Evolutionary conservation across 768 basidiomycete genomes (phyloP), one percentile per base, ranked within the genome.

Genomic region (Megacollybia marginata): DNA sequence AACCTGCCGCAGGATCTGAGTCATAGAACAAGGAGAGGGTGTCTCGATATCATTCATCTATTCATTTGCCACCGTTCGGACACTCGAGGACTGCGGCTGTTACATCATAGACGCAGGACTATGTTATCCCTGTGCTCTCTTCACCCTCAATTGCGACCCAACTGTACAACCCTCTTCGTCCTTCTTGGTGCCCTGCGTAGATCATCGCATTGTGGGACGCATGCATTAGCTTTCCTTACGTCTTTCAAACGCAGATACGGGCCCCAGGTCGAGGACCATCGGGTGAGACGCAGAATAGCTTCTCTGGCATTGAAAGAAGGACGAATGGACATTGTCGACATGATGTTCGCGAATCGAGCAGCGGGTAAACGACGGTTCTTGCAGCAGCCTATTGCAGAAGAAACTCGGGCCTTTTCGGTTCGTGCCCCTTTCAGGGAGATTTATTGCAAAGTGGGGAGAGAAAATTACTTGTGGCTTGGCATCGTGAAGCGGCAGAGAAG

Each of bases 271-370:
- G 76, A 76, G 55, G 79, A 85, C 64, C 68, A 72, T 47, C 66
- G 70, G 18, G 84, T 88, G 18, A 73, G 76, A 57, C 75, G 80
- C 50, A 77, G 82, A 38, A 62, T 88, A 47, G 73, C 74, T 5
- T 65, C 62, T 38, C 67, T 85, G 44, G 85, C 84, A 31, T 57
- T 83, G 48, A 85, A 82, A 61, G 79, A 88, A 66, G 78, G 82
- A 13, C 74, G 82, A 42, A 62, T 69, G 53, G 79, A 80, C 57
- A 74, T 85, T 50, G 66, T 68, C 15, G 48, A 65, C 51, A 59
- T 58, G 52, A 59, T 70, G 50, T 49, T 65, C 32, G 42, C 43
- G 18, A 18, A 40, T 18, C 38, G 38, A 5, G 23, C 23, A 6
- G 23, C 23, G 23, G 23, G 4, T 28, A 28, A 28, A 6, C 23